phyloP scores from a whole-genome alignment of 495 filamentous ascomycete genomes.

The Apodospora peruviana region DNA sequence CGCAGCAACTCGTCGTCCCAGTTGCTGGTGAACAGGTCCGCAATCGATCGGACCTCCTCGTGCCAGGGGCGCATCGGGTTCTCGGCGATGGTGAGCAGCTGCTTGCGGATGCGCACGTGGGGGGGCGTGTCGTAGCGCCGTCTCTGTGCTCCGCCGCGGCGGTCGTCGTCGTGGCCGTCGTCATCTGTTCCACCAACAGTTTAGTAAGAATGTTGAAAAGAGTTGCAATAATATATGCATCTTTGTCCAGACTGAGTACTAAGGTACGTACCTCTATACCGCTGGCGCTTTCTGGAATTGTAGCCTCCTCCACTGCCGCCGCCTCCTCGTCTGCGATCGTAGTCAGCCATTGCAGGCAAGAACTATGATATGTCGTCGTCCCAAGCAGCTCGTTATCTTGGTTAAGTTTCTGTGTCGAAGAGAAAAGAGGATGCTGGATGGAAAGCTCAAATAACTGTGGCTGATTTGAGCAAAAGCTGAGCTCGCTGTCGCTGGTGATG shows the following conservation, averaged over 20 bases:
- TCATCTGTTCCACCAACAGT: constrained; percentile 38
- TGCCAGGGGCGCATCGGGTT: constrained; percentile 74
- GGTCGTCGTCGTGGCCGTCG: constrained; percentile 57
- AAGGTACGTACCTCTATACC: constrained; percentile 45
- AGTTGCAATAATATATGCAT: neutral
- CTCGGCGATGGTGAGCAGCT: constrained; percentile 79
- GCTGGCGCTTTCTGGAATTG: constrained; percentile 58
- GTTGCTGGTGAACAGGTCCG: constrained; percentile 68
- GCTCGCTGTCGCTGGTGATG: neutral
- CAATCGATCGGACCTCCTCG: constrained; percentile 73
- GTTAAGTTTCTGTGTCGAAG: no score
- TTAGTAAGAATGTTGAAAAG: neutral
- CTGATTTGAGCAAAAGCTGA: no score
- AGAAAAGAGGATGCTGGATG: neutral
- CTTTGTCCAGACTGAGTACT: neutral
- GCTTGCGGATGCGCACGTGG: constrained; percentile 68
- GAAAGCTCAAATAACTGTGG: no score
- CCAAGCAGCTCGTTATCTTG: neutral
- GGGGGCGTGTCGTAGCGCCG: constrained; percentile 76
- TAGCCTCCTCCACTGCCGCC: constrained; percentile 48
- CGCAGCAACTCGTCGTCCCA: constrained; percentile 66
- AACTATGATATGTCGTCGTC: neutral
- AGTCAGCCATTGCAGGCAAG: constrained; percentile 58
- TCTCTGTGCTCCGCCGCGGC: constrained; percentile 60
- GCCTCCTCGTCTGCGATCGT: constrained; percentile 58